These are phyloP conservation scores for Cucumis hystrix DNA, from an alignment of 306 rosid species.

Conservation along the genomic window DNA sequence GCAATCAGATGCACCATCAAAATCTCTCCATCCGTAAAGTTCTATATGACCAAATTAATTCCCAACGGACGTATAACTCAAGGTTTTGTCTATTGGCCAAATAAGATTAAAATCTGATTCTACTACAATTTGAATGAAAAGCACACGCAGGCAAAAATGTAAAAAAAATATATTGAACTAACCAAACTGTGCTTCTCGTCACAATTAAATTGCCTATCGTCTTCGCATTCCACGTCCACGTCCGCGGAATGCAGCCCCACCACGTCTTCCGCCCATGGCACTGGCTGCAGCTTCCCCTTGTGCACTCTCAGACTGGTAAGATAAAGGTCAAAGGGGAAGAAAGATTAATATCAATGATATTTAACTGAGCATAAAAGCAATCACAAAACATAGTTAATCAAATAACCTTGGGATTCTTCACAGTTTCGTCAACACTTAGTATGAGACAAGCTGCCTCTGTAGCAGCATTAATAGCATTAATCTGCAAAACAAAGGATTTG, in stretches of 20 bases:
- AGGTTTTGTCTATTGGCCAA: not conserved
- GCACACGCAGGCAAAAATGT: not conserved
- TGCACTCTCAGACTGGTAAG: conserved; percentile 90
- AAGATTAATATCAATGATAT: not conserved
- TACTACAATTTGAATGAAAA: not conserved
- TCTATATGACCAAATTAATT: not conserved
- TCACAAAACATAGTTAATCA: not conserved
- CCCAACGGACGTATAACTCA: not conserved
- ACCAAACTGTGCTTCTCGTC: not conserved
- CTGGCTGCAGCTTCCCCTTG: conserved; percentile 98
- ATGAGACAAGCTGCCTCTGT: conserved; percentile 96
- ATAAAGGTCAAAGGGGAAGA: conserved; percentile 1
- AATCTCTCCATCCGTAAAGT: not conserved
- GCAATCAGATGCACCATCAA: not conserved
- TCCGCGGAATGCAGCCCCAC: conserved; percentile 64
- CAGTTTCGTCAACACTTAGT: conserved; percentile 90
- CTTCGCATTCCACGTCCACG: conserved; percentile 95
- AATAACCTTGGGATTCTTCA: conserved; percentile 87
- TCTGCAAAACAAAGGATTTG: conserved; percentile 31
- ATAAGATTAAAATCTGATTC: not conserved
- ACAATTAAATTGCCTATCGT: conserved; percentile 21
- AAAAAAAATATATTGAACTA: not conserved
- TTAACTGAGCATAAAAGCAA: not conserved
- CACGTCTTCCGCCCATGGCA: conserved; percentile 98
- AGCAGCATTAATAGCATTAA: conserved; percentile 95